phyloP scores from a whole-genome alignment of 1,139 yeast genomes.

The Candida sanyaensis region DNA sequence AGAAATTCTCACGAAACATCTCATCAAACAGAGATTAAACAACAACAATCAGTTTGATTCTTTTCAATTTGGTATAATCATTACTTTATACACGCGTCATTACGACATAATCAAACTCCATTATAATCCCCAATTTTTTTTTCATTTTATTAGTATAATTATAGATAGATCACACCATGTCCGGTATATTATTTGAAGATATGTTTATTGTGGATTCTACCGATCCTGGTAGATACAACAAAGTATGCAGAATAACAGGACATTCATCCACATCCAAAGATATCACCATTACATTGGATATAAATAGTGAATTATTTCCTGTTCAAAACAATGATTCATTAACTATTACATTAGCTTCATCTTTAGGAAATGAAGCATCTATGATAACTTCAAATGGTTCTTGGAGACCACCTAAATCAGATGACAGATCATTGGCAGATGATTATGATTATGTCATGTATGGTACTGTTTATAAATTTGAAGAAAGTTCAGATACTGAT shows the following conservation, averaged over 20 bases:
- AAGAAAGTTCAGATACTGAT: constrained; percentile 76
- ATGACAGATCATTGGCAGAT: constrained; percentile 86
- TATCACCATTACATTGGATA: constrained; percentile 83
- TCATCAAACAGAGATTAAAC: not conserved
- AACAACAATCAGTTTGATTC: not conserved
- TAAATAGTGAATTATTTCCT: constrained; percentile 92
- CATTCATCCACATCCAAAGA: constrained; percentile 83
- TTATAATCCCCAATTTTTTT: too few relatives aligned
- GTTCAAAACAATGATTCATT: constrained; percentile 75
- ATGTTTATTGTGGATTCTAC: constrained; percentile 84
- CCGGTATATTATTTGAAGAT: constrained; percentile 89
- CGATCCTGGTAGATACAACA: constrained; percentile 90
- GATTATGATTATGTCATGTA: constrained; percentile 98
- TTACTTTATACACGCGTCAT: not conserved
- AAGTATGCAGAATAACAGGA: constrained; percentile 88
- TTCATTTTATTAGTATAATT: not conserved
- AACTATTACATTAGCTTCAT: constrained; percentile 85
- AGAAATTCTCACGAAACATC: constrained; percentile 2
- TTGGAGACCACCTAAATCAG: constrained; percentile 91
- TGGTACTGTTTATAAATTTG: constrained; percentile 97
- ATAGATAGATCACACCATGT: constrained; percentile 44
- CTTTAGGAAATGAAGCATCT: constrained; percentile 62
- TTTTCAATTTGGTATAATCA: not conserved
- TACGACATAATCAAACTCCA: constrained; percentile 1
- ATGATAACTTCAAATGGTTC: constrained; percentile 64